These are phyloP conservation scores for Pyricularia sp. DNA, from an alignment of 2,329 filamentous ascomycete genomes.

Conservation along the genomic window DNA sequence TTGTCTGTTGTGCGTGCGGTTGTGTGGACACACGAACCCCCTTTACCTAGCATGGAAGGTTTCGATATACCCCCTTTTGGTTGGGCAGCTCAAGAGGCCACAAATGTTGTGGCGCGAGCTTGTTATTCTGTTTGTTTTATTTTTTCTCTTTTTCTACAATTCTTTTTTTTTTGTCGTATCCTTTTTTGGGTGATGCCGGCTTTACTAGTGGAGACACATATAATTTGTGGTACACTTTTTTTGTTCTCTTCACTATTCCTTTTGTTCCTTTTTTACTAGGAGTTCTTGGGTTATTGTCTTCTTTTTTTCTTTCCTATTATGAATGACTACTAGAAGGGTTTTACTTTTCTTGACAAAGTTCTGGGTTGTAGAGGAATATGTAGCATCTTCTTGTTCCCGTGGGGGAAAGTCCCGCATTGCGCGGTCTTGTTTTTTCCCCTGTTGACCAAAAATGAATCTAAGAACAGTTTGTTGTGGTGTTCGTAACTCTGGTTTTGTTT, in stretches of 20 bases:
- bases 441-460: neutral
- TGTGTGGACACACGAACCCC: neutral
- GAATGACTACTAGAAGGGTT: neutral
- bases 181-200: neutral
- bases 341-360: neutral
- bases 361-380: neutral
- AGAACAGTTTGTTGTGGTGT: neutral
- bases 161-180: neutral
- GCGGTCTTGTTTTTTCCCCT: neutral
- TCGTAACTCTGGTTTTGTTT: neutral
- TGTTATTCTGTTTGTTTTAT: neutral
- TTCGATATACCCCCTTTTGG: neutral
- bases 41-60: neutral
- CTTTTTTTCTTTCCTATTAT: neutral
- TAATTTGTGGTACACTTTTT: conserved; percentile 1
- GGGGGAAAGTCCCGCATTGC: neutral
- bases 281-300: neutral
- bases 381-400: neutral
- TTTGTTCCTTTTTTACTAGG: neutral
- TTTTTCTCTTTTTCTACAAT: neutral
- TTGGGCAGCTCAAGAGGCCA: neutral
- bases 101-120: neutral
- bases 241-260: neutral
- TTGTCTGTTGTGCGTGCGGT: neutral
- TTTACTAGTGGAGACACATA: neutral